Conservation (phyloP, 2,329 filamentous ascomycete species). For the Alternaria sp. region DNA sequence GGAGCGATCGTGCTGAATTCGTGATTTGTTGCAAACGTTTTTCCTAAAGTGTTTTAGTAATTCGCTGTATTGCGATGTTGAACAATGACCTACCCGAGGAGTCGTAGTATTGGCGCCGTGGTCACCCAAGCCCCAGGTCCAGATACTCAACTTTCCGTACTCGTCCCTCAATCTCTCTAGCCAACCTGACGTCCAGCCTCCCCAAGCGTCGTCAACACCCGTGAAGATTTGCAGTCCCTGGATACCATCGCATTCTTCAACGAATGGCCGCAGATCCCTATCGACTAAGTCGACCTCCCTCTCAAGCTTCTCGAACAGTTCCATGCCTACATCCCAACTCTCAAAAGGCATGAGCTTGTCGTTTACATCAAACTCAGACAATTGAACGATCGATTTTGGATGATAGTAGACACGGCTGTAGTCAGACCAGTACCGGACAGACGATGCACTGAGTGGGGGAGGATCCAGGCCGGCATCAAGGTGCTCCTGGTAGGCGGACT, state of each 20-base stretch:
- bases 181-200: conserved; percentile 56
- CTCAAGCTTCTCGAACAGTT: conserved; percentile 55
- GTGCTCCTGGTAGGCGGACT: conserved; percentile 78
- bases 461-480: conserved; percentile 75
- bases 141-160: conserved; percentile 85
- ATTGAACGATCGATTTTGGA: conserved; percentile 83
- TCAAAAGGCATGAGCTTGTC: conserved; percentile 84
- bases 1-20: conserved; percentile 78
- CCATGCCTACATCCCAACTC: conserved; percentile 60
- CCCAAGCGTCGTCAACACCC: conserved; percentile 62
- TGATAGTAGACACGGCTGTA: conserved; percentile 94
- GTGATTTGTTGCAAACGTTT: conserved; percentile 70
- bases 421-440: conserved; percentile 96
- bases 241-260: conserved; percentile 91
- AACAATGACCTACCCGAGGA: conserved; percentile 53
- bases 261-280: conserved; percentile 83
- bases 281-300: conserved; percentile 80
- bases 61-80: neutral
- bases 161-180: conserved; percentile 81
- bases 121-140: conserved; percentile 85
- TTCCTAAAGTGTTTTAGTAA: conserved; percentile 55
- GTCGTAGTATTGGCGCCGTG: conserved; percentile 42
- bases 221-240: conserved; percentile 78
- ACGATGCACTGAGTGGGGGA: conserved; percentile 70
- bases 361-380: conserved; percentile 82